Conservation (phyloP, 495 filamentous ascomycete species). For the Hypoxylon crocopeplum region DNA sequence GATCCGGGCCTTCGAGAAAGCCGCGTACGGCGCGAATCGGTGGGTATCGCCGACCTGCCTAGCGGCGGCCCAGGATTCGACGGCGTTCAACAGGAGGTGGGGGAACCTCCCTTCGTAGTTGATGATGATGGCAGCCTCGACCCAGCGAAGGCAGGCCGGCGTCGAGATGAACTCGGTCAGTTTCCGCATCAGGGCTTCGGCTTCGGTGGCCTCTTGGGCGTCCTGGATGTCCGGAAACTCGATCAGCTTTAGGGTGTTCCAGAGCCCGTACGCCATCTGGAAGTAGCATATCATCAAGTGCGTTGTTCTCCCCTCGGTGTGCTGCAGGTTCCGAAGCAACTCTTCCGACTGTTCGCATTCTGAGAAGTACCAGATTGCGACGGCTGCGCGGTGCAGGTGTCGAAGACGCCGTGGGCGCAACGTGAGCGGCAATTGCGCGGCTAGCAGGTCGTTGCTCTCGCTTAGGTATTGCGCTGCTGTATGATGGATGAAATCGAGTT, state of each 20-base stretch:
- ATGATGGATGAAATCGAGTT: slow-evolving; percentile 35
- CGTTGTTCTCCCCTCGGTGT: neutral
- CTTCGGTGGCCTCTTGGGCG: slow-evolving; percentile 12
- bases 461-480: slow-evolving; percentile 37
- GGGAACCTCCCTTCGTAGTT: slow-evolving; percentile 34
- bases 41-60: neutral
- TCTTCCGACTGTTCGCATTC: slow-evolving; percentile 10
- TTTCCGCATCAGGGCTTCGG: slow-evolving; percentile 15
- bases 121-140: slow-evolving; percentile 39
- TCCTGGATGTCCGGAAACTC: slow-evolving; percentile 24
- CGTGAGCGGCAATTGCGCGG: slow-evolving; percentile 11
- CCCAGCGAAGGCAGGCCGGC: slow-evolving; percentile 35
- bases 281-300: slow-evolving; percentile 25
- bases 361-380: slow-evolving; percentile 30
- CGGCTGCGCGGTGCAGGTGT: slow-evolving; percentile 18
- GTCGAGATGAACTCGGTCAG: slow-evolving; percentile 19
- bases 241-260: slow-evolving; percentile 26
- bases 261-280: slow-evolving; percentile 40
- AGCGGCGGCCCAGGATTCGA: slow-evolving; percentile 15
- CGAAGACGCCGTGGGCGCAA: slow-evolving; percentile 23
- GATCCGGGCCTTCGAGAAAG: slow-evolving; percentile 14
- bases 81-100: slow-evolving; percentile 33
- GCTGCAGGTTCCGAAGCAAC: slow-evolving; percentile 11
- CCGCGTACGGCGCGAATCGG: slow-evolving; percentile 10
- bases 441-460: slow-evolving; percentile 14